Evolutionary conservation across 2,329 filamentous ascomycete species (phyloP).

Genomic region (Epichloe uncinata): DNA sequence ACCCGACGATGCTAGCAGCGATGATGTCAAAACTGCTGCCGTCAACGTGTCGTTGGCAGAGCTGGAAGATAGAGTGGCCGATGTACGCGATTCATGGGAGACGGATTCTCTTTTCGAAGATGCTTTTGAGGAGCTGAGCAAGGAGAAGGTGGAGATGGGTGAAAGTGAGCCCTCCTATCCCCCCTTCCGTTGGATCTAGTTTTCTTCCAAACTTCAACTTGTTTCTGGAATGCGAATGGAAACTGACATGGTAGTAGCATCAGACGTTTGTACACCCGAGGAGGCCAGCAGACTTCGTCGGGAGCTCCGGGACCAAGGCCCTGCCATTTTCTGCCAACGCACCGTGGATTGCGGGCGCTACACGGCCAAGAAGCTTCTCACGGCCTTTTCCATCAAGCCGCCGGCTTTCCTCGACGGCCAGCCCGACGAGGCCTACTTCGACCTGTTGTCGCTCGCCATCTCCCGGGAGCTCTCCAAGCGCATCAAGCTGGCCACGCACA

Average conservation of each 20-base stretch:
- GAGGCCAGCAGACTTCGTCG: slow-evolving; percentile 57
- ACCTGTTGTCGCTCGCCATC: slow-evolving; percentile 63
- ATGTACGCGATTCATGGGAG: slow-evolving; percentile 45
- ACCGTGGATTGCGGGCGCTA: slow-evolving; percentile 57
- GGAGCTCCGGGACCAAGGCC: slow-evolving; percentile 63
- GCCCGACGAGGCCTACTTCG: slow-evolving; percentile 58
- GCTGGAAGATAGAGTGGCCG: slow-evolving; percentile 37
- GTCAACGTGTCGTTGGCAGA: slow-evolving; percentile 27
- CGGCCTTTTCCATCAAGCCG: slow-evolving; percentile 68
- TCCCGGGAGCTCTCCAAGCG: slow-evolving; percentile 71
- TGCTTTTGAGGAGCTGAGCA: slow-evolving; percentile 42
- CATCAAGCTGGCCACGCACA: slow-evolving; percentile 65
- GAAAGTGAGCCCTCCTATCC: background rate
- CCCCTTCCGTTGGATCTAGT: background rate
- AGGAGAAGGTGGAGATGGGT: slow-evolving; percentile 34
- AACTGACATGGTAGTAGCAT: slow-evolving; percentile 13
- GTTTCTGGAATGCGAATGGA: background rate
- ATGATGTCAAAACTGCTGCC: slow-evolving; percentile 23
- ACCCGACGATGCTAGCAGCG: slow-evolving; percentile 20
- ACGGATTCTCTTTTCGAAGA: slow-evolving; percentile 52
- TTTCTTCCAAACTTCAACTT: background rate
- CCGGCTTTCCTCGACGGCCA: slow-evolving; percentile 58
- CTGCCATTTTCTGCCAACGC: slow-evolving; percentile 59
- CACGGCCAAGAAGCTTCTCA: slow-evolving; percentile 70
- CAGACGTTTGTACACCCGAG: slow-evolving; percentile 49